Base-by-base conservation (phyloP, 768 basidiomycete genomes). In the Calvatia gigantea region DNA sequence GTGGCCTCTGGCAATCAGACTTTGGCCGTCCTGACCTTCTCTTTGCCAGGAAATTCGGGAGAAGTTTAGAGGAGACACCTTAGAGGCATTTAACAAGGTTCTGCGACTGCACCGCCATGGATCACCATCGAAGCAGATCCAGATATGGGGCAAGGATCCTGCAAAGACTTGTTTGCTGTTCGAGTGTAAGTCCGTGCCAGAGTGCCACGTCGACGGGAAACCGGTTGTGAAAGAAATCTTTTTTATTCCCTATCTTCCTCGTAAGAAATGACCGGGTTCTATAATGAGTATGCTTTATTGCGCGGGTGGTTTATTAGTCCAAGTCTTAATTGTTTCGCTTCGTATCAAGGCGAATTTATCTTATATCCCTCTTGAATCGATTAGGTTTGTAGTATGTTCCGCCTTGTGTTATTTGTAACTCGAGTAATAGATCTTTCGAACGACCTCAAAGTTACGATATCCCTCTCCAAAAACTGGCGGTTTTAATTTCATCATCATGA, bases 211-310 rank as follows among this genome's bases (percentile, higher is more conserved):
- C 27, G 52, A 35, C 2, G 29, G 31, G 4, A 43, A 25, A 31
- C n/a, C 41, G 11, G 23, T 21, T 21, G 32, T 45, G 19, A 45
- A 54, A 15, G 52, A 45, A 25, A 44, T 54, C 2, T 45, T 54
- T 21, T 53, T 54, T 25, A 45, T 54, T 19, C 52, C 52, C 3
- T 54, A 45, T 37, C 7, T 6, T 14, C 38, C 51, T 29, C 41
- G 17, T 12, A 11, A 42, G 7, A 3, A 23, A 1, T 41, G 11
- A 3, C 39, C 39, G 2, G 35, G 4, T 12, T n/a, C 4, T 3
- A n/a, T 37, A 37, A 12, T 37, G 35, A n/a, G 35, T 11, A n/a
- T 37, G n/a, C 8, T 37, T 12, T n/a, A 37, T 3, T 37, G n/a
- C 11, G 4, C n/a, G 11, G 3, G 35, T 12, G 35, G 35, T 11